Base-by-base conservation (phyloP, 148 eudicot genomes). In the Chenopodium album region DNA sequence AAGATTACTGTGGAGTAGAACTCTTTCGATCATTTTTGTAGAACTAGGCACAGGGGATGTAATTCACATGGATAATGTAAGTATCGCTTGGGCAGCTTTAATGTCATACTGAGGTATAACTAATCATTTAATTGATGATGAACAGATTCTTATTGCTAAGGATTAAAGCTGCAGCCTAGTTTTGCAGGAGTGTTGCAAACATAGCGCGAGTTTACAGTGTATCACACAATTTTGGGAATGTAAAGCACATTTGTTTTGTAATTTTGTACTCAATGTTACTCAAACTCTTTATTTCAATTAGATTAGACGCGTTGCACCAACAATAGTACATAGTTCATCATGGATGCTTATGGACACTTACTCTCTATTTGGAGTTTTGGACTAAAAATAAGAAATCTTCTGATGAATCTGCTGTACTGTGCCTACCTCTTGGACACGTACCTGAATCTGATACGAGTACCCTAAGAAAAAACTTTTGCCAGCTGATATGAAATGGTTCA, bases 1-100 rank as follows among this genome's bases (percentile, higher is more conserved):
- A 85, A 87, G 60, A 74, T 63, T 28, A 44, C 41, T 37, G 63
- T 70, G 60, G 50, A 69, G 47, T 34, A 75, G 75, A 14, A 7
- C 26, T 46, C 19, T 9, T 74, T 23, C n/a, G n/a, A n/a, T n/a
- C n/a, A 47, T 50, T 2, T 74, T 50, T 3, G 28, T 74, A 74
- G 41, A 74, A 9, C 2, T 50, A 50, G 54, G 54, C 16, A 50
- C 9, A 74, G 60, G 77, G 77, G 77, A 75, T 28, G 31, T 1
- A 28, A 54, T 75, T 75, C 78, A 75, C 65, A 75, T 75, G 66
- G 63, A 75, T 54, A 54, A 16, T 75, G 22, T 54, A 75, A 52
- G 78, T 54, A 65, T 75, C 20, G 22, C 26, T 60, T 60, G 26
- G 9, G 23, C 65, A 6, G 26, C 65, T 60, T 60, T 19, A 60